These are phyloP conservation scores for Erythrobasidium yunnanense DNA, from an alignment of 768 basidiomycete species.

Conservation along the genomic window DNA sequence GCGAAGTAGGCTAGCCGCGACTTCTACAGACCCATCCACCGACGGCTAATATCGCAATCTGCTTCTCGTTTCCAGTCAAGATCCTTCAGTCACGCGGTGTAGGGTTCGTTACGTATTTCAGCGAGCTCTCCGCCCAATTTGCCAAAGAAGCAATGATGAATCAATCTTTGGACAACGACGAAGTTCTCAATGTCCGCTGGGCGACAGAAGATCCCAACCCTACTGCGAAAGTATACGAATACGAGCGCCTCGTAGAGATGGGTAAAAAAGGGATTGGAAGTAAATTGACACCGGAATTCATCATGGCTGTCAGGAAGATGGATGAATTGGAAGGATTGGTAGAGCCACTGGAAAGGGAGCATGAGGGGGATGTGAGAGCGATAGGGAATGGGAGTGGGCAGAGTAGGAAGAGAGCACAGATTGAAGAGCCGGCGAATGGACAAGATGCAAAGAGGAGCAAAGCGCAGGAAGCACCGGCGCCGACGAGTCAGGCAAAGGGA, in stretches of 20 bases:
- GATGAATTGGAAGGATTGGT: conserved; percentile 60
- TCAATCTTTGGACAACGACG: conserved; percentile 91
- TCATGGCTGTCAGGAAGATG: conserved; percentile 76
- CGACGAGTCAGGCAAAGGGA: conserved; percentile 42
- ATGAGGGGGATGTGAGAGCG: conserved; percentile 26
- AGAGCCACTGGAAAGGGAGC: conserved; percentile 35
- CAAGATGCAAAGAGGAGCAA: conserved; percentile 24
- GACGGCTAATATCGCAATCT: not conserved
- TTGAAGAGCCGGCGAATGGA: conserved; percentile 40
- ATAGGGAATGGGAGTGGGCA: too few species aligned
- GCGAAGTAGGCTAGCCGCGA: conserved; percentile 68
- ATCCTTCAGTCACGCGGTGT: conserved; percentile 88
- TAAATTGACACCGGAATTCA: conserved; percentile 74
- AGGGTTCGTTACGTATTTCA: conserved; percentile 89
- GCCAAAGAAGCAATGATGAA: conserved; percentile 99
- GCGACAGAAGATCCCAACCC: conserved; percentile 99
- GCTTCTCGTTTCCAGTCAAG: conserved; percentile 51
- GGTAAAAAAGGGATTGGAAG: conserved; percentile 73
- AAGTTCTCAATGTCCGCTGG: conserved; percentile 97
- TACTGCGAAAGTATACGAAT: conserved; percentile 71
- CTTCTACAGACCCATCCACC: too few species aligned
- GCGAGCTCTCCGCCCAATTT: conserved; percentile 78
- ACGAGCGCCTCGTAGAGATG: conserved; percentile 65
- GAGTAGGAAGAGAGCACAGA: conserved; percentile 31
- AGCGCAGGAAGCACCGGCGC: not conserved